phyloP scores from a whole-genome alignment of 495 filamentous ascomycete species.

The Aspergillus hancockii region DNA sequence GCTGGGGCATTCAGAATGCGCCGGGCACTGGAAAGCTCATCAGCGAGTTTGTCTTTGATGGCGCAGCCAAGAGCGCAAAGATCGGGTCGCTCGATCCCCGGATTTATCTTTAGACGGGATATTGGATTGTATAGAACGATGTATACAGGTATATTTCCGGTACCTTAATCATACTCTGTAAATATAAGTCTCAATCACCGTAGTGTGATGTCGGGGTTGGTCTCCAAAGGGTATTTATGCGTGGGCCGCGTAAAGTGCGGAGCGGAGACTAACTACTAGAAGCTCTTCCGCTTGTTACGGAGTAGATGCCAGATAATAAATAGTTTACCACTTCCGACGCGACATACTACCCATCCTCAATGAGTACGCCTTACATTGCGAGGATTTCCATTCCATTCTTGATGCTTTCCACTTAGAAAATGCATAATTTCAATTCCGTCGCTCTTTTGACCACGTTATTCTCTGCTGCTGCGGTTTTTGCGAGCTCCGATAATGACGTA shows the following conservation, averaged over 20 bases:
- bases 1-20: conserved; percentile 97
- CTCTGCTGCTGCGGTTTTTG: conserved; percentile 33
- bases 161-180: not conserved
- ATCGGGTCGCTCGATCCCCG: conserved; percentile 71
- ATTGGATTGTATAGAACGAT: conserved; percentile 8
- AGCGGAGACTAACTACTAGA: not conserved
- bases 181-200: no score
- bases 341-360: conserved; percentile 4
- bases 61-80: conserved; percentile 72
- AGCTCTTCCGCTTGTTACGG: conserved; percentile 13
- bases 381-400: conserved; percentile 22
- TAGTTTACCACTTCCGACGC: conserved; percentile 4
- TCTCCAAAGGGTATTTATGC: not conserved
- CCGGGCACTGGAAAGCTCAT: conserved; percentile 89
- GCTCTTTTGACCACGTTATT: conserved; percentile 34
- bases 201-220: no score
- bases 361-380: conserved; percentile 15
- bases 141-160: conserved; percentile 1
- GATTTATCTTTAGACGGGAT: conserved; percentile 39
- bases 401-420: conserved; percentile 29
- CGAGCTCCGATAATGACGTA: conserved; percentile 34
- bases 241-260: not conserved
- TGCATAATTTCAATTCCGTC: conserved; percentile 34
- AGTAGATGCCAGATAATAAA: conserved; percentile 24
- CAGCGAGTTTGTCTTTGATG: conserved; percentile 83